A percentile compares a stretch with the other conserved stretches of the same genome.
Conservation (phyloP, 495 filamentous ascomycete species). For the Cladorrhinum samala region DNA sequence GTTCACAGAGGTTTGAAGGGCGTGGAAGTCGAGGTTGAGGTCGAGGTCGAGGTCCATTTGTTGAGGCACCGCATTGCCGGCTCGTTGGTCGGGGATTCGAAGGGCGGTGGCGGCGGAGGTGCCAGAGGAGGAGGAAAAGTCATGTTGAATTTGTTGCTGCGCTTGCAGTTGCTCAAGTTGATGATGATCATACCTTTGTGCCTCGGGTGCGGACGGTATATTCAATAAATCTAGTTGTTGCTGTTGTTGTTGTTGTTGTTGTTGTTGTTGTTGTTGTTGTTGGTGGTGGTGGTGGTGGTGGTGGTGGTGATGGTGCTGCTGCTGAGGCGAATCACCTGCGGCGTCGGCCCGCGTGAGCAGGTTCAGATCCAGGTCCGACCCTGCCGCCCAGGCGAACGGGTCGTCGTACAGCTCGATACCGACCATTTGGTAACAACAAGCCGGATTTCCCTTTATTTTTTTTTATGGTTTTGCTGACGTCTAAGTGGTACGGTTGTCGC, state of each 20-base stretch:
- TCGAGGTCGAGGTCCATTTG: slow-evolving; percentile 1
- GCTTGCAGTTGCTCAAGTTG: background rate
- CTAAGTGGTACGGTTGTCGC: slow-evolving; percentile 5
- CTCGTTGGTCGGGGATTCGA: background rate
- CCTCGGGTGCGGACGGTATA: background rate
- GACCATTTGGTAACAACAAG: slow-evolving; percentile 7
- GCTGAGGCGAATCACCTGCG: too few species aligned
- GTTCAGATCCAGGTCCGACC: slow-evolving; percentile 9
- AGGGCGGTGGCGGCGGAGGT: background rate
- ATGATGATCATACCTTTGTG: too few species aligned
- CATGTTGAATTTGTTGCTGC: background rate
- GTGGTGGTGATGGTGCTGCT: background rate
- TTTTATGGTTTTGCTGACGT: background rate
- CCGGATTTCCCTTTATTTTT: background rate
- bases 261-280: background rate
- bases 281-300: background rate
- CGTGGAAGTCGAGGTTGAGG: background rate
- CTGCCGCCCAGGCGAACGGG: slow-evolving; percentile 17
- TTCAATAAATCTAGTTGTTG: background rate
- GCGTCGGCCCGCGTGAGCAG: too few species aligned
- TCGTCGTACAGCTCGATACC: slow-evolving; percentile 9
- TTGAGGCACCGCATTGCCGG: background rate
- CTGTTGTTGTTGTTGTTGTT: background rate
- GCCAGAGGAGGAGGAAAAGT: background rate
- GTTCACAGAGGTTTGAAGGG: background rate